Percentiles rank a stretch among this genome's conserved stretches.
Conservation (phyloP, 768 basidiomycete genomes). For the Calocera viscosa region DNA sequence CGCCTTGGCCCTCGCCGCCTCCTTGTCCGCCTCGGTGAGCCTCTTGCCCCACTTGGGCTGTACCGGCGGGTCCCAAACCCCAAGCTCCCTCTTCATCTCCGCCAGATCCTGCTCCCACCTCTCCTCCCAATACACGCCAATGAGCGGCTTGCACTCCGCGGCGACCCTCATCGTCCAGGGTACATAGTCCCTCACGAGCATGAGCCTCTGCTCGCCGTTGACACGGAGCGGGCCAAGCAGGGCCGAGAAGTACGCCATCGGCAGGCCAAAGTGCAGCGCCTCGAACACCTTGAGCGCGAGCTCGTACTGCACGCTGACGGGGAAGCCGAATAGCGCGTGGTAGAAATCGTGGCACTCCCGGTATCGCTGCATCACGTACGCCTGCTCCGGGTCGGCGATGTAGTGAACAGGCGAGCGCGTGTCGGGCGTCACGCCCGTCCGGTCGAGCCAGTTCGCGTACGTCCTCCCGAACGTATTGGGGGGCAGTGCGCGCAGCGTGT, state of each 20-base stretch:
- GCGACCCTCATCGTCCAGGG: slow-evolving; percentile 89
- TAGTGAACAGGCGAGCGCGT: slow-evolving; percentile 88
- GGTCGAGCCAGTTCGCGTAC: slow-evolving; percentile 81
- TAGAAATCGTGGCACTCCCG: slow-evolving; percentile 97
- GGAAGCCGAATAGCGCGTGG: slow-evolving; percentile 79
- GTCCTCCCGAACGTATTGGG: slow-evolving; percentile 75
- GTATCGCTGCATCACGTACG: slow-evolving; percentile 96
- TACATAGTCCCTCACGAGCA: slow-evolving; percentile 68
- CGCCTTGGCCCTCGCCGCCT: slow-evolving; percentile 27
- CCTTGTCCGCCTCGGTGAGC: slow-evolving; percentile 47
- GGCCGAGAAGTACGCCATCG: slow-evolving; percentile 72
- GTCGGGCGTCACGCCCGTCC: slow-evolving; percentile 83
- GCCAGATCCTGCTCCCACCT: slow-evolving; percentile 75
- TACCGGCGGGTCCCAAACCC: slow-evolving; percentile 67
- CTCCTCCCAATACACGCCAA: slow-evolving; percentile 93
- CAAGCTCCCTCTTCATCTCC: slow-evolving; percentile 73
- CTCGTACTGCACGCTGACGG: slow-evolving; percentile 82
- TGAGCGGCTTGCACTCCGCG: slow-evolving; percentile 55
- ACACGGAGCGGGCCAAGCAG: slow-evolving; percentile 68
- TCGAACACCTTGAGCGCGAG: slow-evolving; percentile 92
- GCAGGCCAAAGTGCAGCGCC: slow-evolving; percentile 80
- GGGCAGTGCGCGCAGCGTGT: slow-evolving; percentile 48
- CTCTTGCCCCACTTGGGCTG: slow-evolving; percentile 55
- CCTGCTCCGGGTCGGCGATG: slow-evolving; percentile 86
- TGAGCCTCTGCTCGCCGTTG: slow-evolving; percentile 36